Evolutionary conservation across 2,329 filamentous ascomycete species (phyloP), one percentile per base, ranked within the genome.

Genomic region (Amauroascus verrucosus): DNA sequence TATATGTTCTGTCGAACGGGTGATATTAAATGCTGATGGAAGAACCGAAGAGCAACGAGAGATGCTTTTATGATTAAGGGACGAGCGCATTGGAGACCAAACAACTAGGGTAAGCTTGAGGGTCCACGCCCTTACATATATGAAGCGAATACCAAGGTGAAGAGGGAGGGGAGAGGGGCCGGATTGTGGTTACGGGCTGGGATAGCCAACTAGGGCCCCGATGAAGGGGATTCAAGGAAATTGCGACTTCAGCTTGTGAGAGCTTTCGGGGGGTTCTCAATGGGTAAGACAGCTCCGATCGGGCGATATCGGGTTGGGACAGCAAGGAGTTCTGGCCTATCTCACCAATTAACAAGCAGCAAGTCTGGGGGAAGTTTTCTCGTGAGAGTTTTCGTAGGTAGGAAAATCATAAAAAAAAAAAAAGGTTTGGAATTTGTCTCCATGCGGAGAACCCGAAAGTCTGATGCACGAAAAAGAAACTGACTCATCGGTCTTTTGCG

Each of bases 391-490:
- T 33, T 43, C 22, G 11, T 9, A 28, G 33, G 30, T 24, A 26
- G 33, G 11, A 38, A 48, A 48, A 43, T n/a, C n/a, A n/a, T n/a
- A n/a, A n/a, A n/a, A n/a, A n/a, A n/a, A n/a, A n/a, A n/a, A n/a
- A n/a, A n/a, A n/a, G n/a, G n/a, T 51, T 30, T 11, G 26, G 20
- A 33, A n/a, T 30, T 33, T 37, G 37, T 33, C 40, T 28, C 40
- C 28, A 52, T 46, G 50, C 50, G 50, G 50, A 52, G 50, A 46
- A 52, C 41, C 50, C 50, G 50, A 46, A 46, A 52, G 13, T 38
- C 40, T 52, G 41, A 44, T 6, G 41, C 38, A 45, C 28, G 49
- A 51, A 35, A 51, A 45, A 18, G 35, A 38, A 43, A 16, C 28
- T 50, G 48, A 50, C 48, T 50, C 48, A 50, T 41, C 24, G 8